phyloP scores from a whole-genome alignment of 441 rosid genomes.

The Pelargonium australe region DNA sequence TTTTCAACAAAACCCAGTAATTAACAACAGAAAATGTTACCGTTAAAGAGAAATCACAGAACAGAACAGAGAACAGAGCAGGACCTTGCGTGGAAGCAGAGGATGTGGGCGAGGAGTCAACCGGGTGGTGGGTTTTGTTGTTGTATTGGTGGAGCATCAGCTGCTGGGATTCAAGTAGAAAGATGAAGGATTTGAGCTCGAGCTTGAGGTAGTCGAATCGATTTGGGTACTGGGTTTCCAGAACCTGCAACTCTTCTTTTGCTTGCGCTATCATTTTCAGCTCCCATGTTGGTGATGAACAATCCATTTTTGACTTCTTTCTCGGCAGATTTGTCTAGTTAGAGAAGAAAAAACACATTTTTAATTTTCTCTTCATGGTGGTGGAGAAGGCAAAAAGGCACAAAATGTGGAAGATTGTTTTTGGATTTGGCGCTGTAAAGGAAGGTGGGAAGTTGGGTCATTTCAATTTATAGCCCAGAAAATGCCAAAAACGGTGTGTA shows the following conservation, averaged over 20 bases:
- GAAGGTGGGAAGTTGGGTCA: not conserved
- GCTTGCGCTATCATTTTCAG: slow-evolving; percentile 33
- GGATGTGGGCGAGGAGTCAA: slow-evolving; percentile 4
- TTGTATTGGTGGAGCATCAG: slow-evolving; percentile 1
- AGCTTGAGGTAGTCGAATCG: slow-evolving; percentile 33
- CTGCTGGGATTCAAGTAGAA: slow-evolving; percentile 23
- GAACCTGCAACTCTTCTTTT: slow-evolving; percentile 35
- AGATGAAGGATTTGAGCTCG: slow-evolving; percentile 37
- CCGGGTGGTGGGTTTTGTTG: too few relatives aligned
- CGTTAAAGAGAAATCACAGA: not conserved
- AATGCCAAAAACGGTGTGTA: not conserved
- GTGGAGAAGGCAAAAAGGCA: not conserved
- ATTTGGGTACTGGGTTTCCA: slow-evolving; percentile 33
- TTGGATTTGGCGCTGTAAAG: not conserved
- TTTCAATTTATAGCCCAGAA: not conserved
- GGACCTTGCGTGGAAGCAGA: slow-evolving; percentile 23
- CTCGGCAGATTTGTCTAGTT: too few relatives aligned
- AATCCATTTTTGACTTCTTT: too few relatives aligned
- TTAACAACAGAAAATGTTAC: not conserved
- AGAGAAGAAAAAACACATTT: not conserved
- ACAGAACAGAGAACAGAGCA: not conserved
- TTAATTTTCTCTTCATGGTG: not conserved
- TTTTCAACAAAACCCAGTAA: not conserved
- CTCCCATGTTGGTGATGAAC: not conserved
- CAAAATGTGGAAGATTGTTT: not conserved